phyloP scores from a whole-genome alignment of 2,329 filamentous ascomycete genomes.

The Diaporthe citriasiana region DNA sequence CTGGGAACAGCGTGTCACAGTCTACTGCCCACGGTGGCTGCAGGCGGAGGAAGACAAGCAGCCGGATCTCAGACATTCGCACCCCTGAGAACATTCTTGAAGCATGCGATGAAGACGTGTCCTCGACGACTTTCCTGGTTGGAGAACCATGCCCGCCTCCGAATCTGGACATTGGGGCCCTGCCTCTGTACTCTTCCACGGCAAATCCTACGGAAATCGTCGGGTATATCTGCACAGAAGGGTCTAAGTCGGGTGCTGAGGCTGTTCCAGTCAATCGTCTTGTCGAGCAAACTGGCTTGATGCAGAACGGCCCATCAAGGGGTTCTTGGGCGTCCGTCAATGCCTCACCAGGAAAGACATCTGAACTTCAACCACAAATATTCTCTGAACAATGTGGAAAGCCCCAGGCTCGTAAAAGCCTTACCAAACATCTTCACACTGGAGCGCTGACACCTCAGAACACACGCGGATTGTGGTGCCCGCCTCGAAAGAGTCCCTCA shows the following conservation, averaged over 20 bases:
- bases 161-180: background rate
- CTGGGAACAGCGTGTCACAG: background rate
- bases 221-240: background rate
- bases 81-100: slow-evolving; percentile 15
- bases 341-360: background rate
- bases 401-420: background rate
- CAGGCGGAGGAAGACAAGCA: slow-evolving; percentile 29
- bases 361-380: no score
- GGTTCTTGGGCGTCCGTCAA: background rate
- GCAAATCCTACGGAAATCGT: background rate
- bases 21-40: background rate
- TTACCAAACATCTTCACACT: background rate
- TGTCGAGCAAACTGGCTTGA: background rate
- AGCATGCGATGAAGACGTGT: background rate
- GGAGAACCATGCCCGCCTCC: no score
- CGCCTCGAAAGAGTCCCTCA: background rate
- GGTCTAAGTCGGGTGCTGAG: fast-evolving
- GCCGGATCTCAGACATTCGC: slow-evolving; percentile 22
- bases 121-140: background rate
- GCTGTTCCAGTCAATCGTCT: background rate
- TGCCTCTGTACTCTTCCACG: background rate
- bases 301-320: background rate
- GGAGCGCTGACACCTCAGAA: background rate
- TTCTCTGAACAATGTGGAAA: background rate
- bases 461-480: background rate